Percentiles rank a stretch among this genome's conserved stretches.
phyloP scores from a whole-genome alignment of 306 rosid species.

The Cicer cuneatum region DNA sequence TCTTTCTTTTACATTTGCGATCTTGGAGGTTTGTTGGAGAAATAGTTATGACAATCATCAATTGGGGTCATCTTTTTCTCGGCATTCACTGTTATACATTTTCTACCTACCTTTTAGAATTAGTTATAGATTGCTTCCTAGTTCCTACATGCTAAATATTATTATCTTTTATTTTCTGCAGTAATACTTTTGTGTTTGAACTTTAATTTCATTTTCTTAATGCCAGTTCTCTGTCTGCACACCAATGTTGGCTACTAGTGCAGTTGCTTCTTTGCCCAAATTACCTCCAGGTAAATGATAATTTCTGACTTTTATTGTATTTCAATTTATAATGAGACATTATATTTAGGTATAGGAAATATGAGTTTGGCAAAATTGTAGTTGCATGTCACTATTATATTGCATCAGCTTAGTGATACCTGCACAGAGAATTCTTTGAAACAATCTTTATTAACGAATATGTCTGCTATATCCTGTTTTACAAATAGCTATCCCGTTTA shows the following conservation, averaged over 20 bases:
- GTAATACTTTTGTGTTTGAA: background rate
- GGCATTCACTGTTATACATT: background rate
- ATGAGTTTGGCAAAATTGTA: background rate
- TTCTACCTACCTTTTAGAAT: slow-evolving; percentile 13
- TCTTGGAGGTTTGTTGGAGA: background rate
- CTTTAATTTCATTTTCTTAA: slow-evolving; percentile 20
- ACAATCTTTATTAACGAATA: background rate
- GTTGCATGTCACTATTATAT: background rate
- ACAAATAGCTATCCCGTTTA: slow-evolving; percentile 15
- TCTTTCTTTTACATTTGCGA: background rate
- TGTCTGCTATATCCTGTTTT: slow-evolving; percentile 13
- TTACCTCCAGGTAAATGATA: slow-evolving; percentile 54
- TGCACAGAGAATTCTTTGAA: slow-evolving; percentile 11
- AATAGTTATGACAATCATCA: slow-evolving; percentile 1
- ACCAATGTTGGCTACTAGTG: slow-evolving; percentile 49
- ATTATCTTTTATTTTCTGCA: slow-evolving; percentile 35
- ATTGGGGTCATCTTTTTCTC: slow-evolving; percentile 3
- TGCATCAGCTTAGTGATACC: slow-evolving; percentile 17
- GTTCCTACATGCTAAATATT: slow-evolving; percentile 21
- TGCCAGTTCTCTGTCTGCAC: slow-evolving; percentile 33
- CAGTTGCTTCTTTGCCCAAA: slow-evolving; percentile 46
- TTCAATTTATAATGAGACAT: slow-evolving; percentile 14
- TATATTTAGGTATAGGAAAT: background rate
- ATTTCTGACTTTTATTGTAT: slow-evolving; percentile 16
- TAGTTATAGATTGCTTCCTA: background rate